phyloP scores from a whole-genome alignment of 495 filamentous ascomycete genomes.

The Podospora bellae-mahoneyi region DNA sequence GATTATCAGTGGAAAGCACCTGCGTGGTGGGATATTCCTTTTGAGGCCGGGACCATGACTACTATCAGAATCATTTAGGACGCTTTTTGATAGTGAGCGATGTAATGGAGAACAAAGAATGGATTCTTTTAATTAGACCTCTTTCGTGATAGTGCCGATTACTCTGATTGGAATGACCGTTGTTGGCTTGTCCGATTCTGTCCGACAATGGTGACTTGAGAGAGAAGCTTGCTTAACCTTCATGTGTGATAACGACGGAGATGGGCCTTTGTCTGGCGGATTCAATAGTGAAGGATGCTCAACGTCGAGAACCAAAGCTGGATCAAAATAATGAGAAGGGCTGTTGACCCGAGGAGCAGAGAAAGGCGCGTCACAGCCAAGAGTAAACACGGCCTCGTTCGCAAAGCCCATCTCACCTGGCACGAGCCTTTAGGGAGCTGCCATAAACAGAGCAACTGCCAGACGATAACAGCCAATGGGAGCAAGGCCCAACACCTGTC shows the following conservation, averaged over 20 bases:
- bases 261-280: no score
- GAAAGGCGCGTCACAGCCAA: no score
- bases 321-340: no score
- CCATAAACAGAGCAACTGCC: background rate
- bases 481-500: background rate
- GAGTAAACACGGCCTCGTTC: background rate
- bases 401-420: background rate
- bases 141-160: no score
- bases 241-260: no score
- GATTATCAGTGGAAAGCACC: background rate
- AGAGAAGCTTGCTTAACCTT: no score
- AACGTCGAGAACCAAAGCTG: no score
- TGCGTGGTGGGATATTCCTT: background rate
- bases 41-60: background rate
- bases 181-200: no score
- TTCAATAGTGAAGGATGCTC: no score
- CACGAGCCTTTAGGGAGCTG: background rate
- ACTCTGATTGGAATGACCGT: no score
- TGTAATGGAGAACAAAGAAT: background rate
- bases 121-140: background rate
- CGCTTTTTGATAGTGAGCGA: background rate
- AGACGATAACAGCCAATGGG: background rate
- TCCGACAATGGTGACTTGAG: no score
- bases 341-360: no score
- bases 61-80: background rate